Evolutionary conservation across 495 filamentous ascomycete genomes (phyloP).

Genomic region (Daldinia childiae): DNA sequence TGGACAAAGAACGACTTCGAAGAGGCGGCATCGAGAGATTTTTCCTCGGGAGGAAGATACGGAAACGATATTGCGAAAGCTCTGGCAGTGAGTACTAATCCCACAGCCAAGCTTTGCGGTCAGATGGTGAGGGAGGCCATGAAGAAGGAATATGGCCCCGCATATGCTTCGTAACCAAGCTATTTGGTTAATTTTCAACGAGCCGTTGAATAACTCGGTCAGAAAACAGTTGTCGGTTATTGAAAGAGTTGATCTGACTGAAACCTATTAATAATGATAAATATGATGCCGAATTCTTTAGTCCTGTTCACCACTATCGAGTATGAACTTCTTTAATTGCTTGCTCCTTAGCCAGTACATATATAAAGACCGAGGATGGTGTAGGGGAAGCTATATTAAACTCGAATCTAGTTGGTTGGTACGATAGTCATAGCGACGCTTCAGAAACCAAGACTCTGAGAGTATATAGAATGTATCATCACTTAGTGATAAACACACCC

Average conservation of each 20-base stretch:
- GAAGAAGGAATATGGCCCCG: conserved; percentile 72
- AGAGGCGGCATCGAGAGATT: conserved; percentile 76
- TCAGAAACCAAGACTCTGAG: background rate
- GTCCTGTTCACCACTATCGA: background rate
- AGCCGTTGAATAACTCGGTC: background rate
- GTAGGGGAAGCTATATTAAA: background rate
- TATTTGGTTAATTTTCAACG: background rate
- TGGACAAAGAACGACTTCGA: conserved; percentile 69
- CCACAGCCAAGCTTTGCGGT: conserved; percentile 88
- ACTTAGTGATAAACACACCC: background rate
- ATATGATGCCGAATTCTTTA: background rate
- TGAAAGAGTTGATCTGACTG: background rate
- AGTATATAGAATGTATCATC: background rate
- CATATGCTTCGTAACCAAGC: conserved; percentile 43
- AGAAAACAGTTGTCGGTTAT: background rate
- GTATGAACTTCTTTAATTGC: background rate
- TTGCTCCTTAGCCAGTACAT: background rate
- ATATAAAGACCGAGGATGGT: background rate
- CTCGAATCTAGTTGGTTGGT: background rate
- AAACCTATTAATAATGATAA: background rate
- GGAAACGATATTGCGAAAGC: conserved; percentile 81
- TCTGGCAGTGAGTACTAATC: conserved; percentile 83
- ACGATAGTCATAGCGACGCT: background rate
- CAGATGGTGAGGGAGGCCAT: conserved; percentile 87
- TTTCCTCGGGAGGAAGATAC: conserved; percentile 77